Evolutionary conservation across 2,329 filamentous ascomycete species (phyloP), one percentile per base, ranked within the genome.

Genomic region (Parastagonospora nodorum): DNA sequence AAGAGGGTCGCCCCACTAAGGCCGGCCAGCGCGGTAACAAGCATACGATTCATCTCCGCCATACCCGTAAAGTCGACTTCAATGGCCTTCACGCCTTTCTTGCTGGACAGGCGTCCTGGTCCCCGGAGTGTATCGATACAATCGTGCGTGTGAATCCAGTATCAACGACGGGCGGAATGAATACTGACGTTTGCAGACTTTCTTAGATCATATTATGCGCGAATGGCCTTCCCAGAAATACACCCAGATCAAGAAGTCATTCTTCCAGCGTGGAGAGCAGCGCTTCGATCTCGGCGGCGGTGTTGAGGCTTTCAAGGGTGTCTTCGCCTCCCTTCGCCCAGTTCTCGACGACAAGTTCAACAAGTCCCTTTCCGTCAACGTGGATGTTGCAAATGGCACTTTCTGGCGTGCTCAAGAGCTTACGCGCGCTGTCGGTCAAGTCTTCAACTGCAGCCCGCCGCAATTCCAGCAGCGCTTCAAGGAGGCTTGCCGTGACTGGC

Each of bases 301-400:
- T 48, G 79, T 94, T 2, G 85, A 92, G 66, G 90, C 91, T 0
- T 87, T 90, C 77, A 96, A 96, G 70, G 94, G 94, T 28, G 88
- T 92, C 4, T 97, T 96, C 64, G 86, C 91, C 8, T 92, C 92
- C 0, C 86, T 97, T 44, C 85, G 92, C 36, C 82, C 93, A 16
- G 88, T 87, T 40, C 81, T 90, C 65, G 53, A 76, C 71, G 64
- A 72, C 62, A 53, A 63, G 56, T 49, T 68, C 57, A 80, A 83
- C 29, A 82, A 84, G 24, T 84, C 84, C 8, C 80, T 97, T 5
- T 85, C 89, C 0, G 78, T 99, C 68, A 97, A 97, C 62, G 85
- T 96, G 9, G 93, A 99, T 65, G 88, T 96, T 28, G 88, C 92
- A 49, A 96, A 97, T 68, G 89, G 90, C 0, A 89, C 89, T 10